Evolutionary conservation across 257 asterid genomes (phyloP), one percentile per base, ranked within the genome.

Genomic region (Nemophila menziesii): DNA sequence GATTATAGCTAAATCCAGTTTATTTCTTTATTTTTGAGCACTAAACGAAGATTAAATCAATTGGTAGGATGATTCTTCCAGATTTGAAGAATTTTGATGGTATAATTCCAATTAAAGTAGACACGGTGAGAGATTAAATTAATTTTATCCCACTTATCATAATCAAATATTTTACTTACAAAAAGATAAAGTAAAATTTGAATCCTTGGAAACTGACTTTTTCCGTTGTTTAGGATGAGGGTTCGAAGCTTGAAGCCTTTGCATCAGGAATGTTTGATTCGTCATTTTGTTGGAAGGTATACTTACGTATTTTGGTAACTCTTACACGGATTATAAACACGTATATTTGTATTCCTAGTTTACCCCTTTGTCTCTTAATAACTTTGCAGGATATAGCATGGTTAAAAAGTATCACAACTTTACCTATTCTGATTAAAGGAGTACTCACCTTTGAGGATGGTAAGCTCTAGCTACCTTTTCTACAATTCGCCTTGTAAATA

Each of bases 361-460:
- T 11, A 8, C 24, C 26, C 38, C n/a, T 51, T 29, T 9, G 22
- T 34, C 21, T 23, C 36, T 52, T 39, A 11, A 8, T 37, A 27
- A 34, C 15, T 33, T 46, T 52, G 55, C 79, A 78, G 92, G 92
- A 79, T 63, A 72, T 79, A 53, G 66, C 45, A n/a, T 79, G 92
- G 92, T 52, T 79, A 56, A 79, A 57, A 54, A 68, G 84, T 62
- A 49, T 74, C 57, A 69, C 85, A 17, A 66, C 43, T 33, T 66
- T 72, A 60, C 92, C 90, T n/a, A 63, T 79, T 55, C 50, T 79
- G 42, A 53, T 79, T 16, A 72, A 79, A 63, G 81, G 92, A 26
- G 46, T 79, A 43, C 85, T 79, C 43, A 74, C 81, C 7, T n/a
- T 52, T 46, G 92, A 79, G 61, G 85, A 75, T 44, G 92, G 85